phyloP scores from a whole-genome alignment of 805 yeast genomes.

The Starmerella asiatica region DNA sequence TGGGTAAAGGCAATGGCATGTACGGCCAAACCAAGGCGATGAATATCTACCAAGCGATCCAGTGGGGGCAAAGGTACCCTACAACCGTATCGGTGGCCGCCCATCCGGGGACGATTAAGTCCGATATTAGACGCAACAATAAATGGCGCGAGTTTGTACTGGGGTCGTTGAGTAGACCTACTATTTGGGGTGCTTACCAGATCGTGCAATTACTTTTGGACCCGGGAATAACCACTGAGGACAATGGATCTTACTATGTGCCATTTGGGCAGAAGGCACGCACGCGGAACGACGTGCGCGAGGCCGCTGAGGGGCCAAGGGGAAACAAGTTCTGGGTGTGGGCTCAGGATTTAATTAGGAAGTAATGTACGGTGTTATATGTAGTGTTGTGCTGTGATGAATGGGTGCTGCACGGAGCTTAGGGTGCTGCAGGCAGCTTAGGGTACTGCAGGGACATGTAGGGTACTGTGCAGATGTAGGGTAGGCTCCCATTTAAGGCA shows the following conservation, averaged over 20 bases:
- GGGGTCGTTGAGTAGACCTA: slow-evolving; percentile 15
- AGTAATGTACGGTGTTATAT: too few species aligned
- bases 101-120: slow-evolving; percentile 33
- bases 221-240: slow-evolving; percentile 26
- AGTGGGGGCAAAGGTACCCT: slow-evolving; percentile 28
- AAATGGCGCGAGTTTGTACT: slow-evolving; percentile 15
- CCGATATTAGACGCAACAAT: slow-evolving; percentile 29
- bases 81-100: slow-evolving; percentile 27
- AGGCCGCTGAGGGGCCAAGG: slow-evolving; percentile 27
- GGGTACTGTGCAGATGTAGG: too few species aligned
- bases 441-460: too few species aligned
- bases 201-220: slow-evolving; percentile 32
- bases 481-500: too few species aligned
- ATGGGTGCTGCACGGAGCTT: too few species aligned
- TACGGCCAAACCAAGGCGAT: slow-evolving; percentile 39
- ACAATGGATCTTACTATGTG: slow-evolving; percentile 30
- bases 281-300: slow-evolving; percentile 29
- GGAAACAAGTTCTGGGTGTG: slow-evolving; percentile 30
- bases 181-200: slow-evolving; percentile 34
- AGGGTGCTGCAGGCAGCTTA: too few species aligned
- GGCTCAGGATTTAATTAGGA: too few species aligned
- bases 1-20: slow-evolving; percentile 18
- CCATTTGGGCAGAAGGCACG: slow-evolving; percentile 33
- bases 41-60: slow-evolving; percentile 29
- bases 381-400: too few species aligned